phyloP scores from a whole-genome alignment of 495 filamentous ascomycete genomes.

The Acidomyces sp. region DNA sequence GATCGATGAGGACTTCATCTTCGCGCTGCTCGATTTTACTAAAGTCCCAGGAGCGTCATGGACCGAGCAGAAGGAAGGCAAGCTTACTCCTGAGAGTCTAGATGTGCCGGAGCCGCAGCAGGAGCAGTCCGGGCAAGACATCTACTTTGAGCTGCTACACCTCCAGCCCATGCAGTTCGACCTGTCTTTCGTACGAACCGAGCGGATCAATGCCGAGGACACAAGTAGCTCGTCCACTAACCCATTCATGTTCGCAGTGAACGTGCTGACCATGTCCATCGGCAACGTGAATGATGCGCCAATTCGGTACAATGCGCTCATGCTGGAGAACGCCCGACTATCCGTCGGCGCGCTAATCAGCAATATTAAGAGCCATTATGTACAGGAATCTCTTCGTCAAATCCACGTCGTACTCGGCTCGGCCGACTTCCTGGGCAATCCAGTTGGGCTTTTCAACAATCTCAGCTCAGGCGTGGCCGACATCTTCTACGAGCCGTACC shows the following conservation, averaged over 20 bases:
- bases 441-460: constrained; percentile 95
- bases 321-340: constrained; percentile 90
- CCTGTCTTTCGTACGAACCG: constrained; percentile 91
- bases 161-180: constrained; percentile 97
- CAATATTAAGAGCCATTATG: constrained; percentile 86
- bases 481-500: constrained; percentile 98
- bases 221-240: constrained; percentile 72
- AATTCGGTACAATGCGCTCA: constrained; percentile 77
- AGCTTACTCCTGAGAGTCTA: constrained; percentile 74
- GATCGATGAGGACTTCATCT: constrained; percentile 95
- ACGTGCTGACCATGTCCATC: constrained; percentile 97
- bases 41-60: constrained; percentile 90
- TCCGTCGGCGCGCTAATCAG: constrained; percentile 69
- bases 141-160: constrained; percentile 95
- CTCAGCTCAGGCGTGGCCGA: constrained; percentile 92
- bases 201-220: constrained; percentile 91
- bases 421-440: constrained; percentile 96
- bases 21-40: constrained; percentile 85
- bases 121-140: constrained; percentile 70
- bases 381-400: constrained; percentile 87
- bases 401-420: constrained; percentile 93
- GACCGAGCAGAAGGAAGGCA: constrained; percentile 69
- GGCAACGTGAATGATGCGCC: constrained; percentile 98
- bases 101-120: constrained; percentile 87
- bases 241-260: constrained; percentile 94